Evolutionary conservation across 306 rosid genomes (phyloP), one percentile per base, ranked within the genome.

Genomic region (Castanea mollissima): DNA sequence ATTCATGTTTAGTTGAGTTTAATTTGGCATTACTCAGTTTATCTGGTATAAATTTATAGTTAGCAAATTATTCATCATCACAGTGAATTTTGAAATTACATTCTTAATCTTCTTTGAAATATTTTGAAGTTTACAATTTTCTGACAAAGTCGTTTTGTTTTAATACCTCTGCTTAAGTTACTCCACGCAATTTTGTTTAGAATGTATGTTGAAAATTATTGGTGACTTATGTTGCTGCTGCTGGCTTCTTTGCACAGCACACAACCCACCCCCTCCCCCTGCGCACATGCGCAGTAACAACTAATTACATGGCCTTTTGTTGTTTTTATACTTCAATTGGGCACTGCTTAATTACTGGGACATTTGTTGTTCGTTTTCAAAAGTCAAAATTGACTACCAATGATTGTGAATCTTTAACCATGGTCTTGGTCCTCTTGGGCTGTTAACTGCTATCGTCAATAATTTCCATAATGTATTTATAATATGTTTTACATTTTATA

Each of bases 371-470:
- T 59, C n/a, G 18, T 18, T 68, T 25, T 25, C 4, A 35, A 18
- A 67, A 35, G 52, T 10, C 51, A 35, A 63, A 63, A 68, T 68
- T 6, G 7, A 29, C 1, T 0, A 18, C 5, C 23, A 34, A 34
- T 68, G 12, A 19, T 16, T 67, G 70, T 29, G 38, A 35, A 68
- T 34, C 27, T 19, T 35, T 32, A 32, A 34, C n/a, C 3, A 14
- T 12, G 77, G 35, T 62, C 31, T 55, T 69, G 38, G 44, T 75
- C 74, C 73, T 76, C 71, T 27, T 25, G 49, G 62, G 49, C 71
- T 18, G 5, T 34, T 32, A 38, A 68, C 72, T 68, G 52, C 51
- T 3, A 1, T 9, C 9, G 21, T 19, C 27, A 38, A 21, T 62
- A 12, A 41, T 44, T 14, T 34, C 56, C 44, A 16, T 78, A 55